These are phyloP conservation scores for Laguncularia racemosa DNA, from an alignment of 345 rosid species.

Conservation along the genomic window DNA sequence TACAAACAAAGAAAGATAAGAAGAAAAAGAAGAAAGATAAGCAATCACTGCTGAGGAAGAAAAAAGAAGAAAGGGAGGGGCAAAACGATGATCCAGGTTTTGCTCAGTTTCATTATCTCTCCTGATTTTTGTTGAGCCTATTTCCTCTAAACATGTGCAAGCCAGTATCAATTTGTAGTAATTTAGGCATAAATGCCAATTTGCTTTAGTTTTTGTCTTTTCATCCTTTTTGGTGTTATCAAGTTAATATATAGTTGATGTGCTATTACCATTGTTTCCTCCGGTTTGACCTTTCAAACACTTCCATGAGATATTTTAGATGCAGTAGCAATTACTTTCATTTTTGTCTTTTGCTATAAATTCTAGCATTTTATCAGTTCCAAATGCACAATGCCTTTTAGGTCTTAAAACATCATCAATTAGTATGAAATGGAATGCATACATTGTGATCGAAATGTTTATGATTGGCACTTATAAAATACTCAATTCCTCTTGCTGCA, in stretches of 20 bases:
- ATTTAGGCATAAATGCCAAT: neutral
- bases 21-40: conserved; percentile 18
- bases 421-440: neutral
- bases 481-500: conserved; percentile 8
- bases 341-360: too few species aligned
- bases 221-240: neutral
- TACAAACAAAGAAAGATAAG: conserved; percentile 15
- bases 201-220: neutral
- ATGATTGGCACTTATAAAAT: neutral
- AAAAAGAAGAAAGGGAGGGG: conserved; percentile 7
- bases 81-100: conserved; percentile 10
- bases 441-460: neutral
- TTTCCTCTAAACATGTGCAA: conserved; percentile 9
- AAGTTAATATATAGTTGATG: neutral
- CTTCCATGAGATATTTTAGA: too few species aligned
- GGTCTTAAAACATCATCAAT: too few species aligned
- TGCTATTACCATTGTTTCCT: too few species aligned
- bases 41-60: conserved; percentile 17
- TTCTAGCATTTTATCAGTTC: too few species aligned
- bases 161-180: neutral
- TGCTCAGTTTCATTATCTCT: conserved; percentile 6
- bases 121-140: conserved; percentile 7
- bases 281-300: too few species aligned
- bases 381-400: too few species aligned
- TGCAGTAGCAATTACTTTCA: too few species aligned